A percentile compares a stretch with the other conserved stretches of the same genome.
Conservation (phyloP, 1,284 basidiomycete species). For the Tylopilus sp. region DNA sequence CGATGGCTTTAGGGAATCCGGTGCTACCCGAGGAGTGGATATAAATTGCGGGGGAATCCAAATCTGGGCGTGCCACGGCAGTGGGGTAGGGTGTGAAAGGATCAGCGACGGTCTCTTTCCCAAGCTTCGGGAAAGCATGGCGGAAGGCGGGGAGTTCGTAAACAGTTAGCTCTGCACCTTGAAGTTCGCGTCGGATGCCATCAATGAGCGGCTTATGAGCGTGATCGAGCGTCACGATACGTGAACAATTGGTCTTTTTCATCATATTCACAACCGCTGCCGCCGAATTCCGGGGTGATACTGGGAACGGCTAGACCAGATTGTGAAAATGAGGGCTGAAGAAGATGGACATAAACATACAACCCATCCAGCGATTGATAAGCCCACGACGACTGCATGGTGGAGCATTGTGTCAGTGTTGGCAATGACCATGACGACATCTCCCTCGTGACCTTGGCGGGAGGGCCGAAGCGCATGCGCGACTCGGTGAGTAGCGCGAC, state of each 20-base stretch:
- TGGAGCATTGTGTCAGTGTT: conserved; percentile 35
- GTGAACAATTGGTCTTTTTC: conserved; percentile 28
- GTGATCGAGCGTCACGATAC: conserved; percentile 30
- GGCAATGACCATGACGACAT: conserved; percentile 35
- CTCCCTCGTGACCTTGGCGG: conserved; percentile 23
- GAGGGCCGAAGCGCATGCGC: conserved; percentile 30
- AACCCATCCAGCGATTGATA: conserved; percentile 30
- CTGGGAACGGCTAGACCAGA: conserved; percentile 33
- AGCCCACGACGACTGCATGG: conserved; percentile 29
- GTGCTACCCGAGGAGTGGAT: conserved; percentile 40
- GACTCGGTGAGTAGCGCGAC: conserved; percentile 33
- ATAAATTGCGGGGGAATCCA: conserved; percentile 27
- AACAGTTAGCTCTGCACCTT: conserved; percentile 7
- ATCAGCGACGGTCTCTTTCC: conserved; percentile 25
- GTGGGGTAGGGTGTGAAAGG: conserved; percentile 30
- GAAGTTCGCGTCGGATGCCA: conserved; percentile 13
- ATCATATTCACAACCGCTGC: conserved; percentile 33
- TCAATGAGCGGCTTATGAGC: conserved; percentile 29
- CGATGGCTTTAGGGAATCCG: conserved; percentile 36
- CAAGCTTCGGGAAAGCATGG: conserved; percentile 34
- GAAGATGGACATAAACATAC: conserved; percentile 1
- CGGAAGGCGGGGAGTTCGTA: conserved; percentile 32
- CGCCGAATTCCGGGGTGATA: conserved; percentile 34
- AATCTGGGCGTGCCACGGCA: conserved; percentile 10
- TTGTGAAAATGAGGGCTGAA: neutral